Percentiles rank a stretch among this genome's conserved stretches.
Conservation (phyloP, 169 alveolate genomes). For the Plasmodium billcollinsi region DNA sequence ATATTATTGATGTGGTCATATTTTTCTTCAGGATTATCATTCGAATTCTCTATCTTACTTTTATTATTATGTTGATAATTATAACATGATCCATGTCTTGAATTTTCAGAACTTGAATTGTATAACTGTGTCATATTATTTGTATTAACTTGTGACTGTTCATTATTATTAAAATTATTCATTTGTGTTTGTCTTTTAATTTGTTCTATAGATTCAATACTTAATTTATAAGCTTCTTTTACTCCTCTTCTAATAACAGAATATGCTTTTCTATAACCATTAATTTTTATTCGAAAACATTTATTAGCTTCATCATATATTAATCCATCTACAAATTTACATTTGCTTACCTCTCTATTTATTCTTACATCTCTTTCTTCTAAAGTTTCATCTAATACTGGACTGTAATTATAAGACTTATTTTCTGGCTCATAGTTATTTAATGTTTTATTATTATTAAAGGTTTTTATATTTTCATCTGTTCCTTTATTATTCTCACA, state of each 20-base stretch:
- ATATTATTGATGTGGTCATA: not conserved
- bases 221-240: constrained; percentile 76
- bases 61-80: constrained; percentile 58
- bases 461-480: no score
- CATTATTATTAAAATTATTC: constrained; percentile 15
- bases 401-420: constrained; percentile 16
- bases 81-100: constrained; percentile 22
- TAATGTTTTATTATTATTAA: constrained; percentile 16
- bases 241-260: constrained; percentile 77
- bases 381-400: constrained; percentile 52
- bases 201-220: constrained; percentile 67
- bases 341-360: constrained; percentile 69
- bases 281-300: constrained; percentile 70
- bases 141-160: constrained; percentile 50
- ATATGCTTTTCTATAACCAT: constrained; percentile 74
- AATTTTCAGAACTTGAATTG: constrained; percentile 60
- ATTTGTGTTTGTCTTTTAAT: constrained; percentile 28
- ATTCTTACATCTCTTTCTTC: constrained; percentile 76
- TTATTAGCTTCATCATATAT: constrained; percentile 76
- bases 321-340: constrained; percentile 74
- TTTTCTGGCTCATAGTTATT: constrained; percentile 18
- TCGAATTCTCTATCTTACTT: constrained; percentile 14
- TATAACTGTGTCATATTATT: constrained; percentile 52
- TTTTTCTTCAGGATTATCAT: constrained; percentile 18
- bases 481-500: constrained; percentile 44